Evolutionary conservation across 306 rosid species (phyloP).

Genomic region (Argentina anserina): DNA sequence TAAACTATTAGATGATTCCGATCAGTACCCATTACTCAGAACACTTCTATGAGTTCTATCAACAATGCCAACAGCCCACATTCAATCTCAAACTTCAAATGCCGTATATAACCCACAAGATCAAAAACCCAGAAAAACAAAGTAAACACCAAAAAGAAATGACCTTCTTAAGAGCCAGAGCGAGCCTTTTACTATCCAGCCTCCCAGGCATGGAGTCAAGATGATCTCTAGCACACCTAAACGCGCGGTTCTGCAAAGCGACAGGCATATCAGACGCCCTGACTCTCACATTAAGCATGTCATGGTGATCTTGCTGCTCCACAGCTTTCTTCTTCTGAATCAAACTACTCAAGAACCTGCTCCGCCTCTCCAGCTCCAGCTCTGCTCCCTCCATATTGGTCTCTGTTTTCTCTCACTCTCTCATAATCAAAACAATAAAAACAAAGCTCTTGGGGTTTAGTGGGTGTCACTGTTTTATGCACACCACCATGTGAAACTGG

Average conservation of each 20-base stretch:
- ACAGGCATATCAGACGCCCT: slow-evolving; percentile 83
- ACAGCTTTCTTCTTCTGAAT: slow-evolving; percentile 80
- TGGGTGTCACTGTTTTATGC: slow-evolving; percentile 28
- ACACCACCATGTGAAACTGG: slow-evolving; percentile 25
- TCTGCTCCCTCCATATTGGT: slow-evolving; percentile 71
- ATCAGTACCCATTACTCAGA: slow-evolving; percentile 15
- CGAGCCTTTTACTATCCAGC: slow-evolving; percentile 78
- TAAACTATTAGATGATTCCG: not conserved
- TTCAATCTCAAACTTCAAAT: not conserved
- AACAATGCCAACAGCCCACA: slow-evolving; percentile 12
- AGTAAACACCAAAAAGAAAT: not conserved
- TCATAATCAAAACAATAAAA: slow-evolving; percentile 11
- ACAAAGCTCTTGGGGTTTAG: not conserved
- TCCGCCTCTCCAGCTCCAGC: slow-evolving; percentile 82
- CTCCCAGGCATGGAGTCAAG: slow-evolving; percentile 76
- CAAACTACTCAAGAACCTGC: slow-evolving; percentile 65
- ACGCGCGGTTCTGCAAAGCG: slow-evolving; percentile 68
- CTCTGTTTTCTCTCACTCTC: slow-evolving; percentile 11
- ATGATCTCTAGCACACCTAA: slow-evolving; percentile 62
- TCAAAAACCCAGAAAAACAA: not conserved
- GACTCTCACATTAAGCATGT: slow-evolving; percentile 45
- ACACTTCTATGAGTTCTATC: slow-evolving; percentile 9
- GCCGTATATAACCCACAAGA: slow-evolving; percentile 10
- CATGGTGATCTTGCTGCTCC: slow-evolving; percentile 58
- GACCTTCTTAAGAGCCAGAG: slow-evolving; percentile 88